Conservation (phyloP, 73 alveolate species). For the Paramecium bursaria region DNA sequence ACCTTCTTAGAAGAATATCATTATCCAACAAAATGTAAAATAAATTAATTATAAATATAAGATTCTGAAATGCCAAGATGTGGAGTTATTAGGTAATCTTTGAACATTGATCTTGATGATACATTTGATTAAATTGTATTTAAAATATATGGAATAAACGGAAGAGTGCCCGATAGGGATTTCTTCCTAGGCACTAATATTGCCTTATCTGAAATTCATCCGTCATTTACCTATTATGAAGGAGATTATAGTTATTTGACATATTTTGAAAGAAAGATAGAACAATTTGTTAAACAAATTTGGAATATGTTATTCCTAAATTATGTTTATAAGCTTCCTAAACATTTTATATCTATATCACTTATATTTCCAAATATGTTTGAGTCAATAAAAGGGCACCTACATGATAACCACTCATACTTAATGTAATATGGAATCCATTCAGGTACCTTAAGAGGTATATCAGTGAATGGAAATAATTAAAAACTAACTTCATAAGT, state of each 20-base stretch:
- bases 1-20: slow-evolving; percentile 25
- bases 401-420: background rate
- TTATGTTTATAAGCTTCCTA: background rate
- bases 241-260: background rate
- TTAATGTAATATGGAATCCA: background rate
- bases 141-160: slow-evolving; percentile 35
- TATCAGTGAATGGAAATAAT: background rate
- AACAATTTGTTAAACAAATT: background rate
- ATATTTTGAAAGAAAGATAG: background rate
- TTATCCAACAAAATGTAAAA: no score
- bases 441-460: background rate
- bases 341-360: background rate
- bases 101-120: background rate
- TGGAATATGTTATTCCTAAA: slow-evolving; percentile 4
- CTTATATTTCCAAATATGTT: background rate
- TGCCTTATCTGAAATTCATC: background rate
- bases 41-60: no score
- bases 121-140: slow-evolving; percentile 19
- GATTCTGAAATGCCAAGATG: slow-evolving; percentile 15
- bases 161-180: slow-evolving; percentile 45
- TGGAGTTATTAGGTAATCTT: slow-evolving; percentile 1
- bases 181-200: background rate
- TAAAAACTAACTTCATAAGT: background rate
- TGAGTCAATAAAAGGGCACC: background rate
- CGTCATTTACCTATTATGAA: background rate